phyloP scores from a whole-genome alignment of 2,329 filamentous ascomycete genomes.

The Fusarium beomiforme region DNA sequence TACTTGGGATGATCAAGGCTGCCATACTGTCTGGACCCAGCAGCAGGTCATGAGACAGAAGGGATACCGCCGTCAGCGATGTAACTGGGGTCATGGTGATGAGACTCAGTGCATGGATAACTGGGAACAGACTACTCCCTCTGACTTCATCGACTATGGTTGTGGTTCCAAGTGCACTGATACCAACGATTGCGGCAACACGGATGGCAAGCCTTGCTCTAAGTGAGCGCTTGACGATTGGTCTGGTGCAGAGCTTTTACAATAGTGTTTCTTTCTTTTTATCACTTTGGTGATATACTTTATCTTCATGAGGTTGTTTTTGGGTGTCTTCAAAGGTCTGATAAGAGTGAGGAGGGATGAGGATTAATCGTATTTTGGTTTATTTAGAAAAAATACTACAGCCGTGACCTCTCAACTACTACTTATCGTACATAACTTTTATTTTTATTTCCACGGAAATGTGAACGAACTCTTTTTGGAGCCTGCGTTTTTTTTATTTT shows the following conservation, averaged over 20 bases:
- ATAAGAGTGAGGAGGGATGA: too few species aligned
- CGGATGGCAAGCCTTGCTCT: neutral
- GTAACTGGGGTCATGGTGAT: neutral
- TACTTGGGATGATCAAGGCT: neutral
- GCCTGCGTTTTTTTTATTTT: too few species aligned
- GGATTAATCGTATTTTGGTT: too few species aligned
- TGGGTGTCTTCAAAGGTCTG: too few species aligned
- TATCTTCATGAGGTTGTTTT: too few species aligned
- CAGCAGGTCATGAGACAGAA: constrained; percentile 3
- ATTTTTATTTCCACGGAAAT: too few species aligned
- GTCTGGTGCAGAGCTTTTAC: accelerated
- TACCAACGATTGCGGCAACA: neutral
- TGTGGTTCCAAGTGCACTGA: constrained; percentile 8
- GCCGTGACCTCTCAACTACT: too few species aligned
- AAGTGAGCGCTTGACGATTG: neutral
- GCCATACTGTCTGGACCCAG: constrained; percentile 21
- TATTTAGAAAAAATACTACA: too few species aligned
- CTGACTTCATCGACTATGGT: neutral
- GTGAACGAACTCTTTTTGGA: too few species aligned
- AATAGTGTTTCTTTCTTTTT: accelerated
- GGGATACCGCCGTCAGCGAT: neutral
- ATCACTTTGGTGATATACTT: too few species aligned
- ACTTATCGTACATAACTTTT: too few species aligned
- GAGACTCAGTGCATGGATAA: constrained; percentile 8
- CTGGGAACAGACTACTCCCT: constrained; percentile 14